phyloP scores from a whole-genome alignment of 1,284 basidiomycete genomes.

The Boletellus dicymbophilus region DNA sequence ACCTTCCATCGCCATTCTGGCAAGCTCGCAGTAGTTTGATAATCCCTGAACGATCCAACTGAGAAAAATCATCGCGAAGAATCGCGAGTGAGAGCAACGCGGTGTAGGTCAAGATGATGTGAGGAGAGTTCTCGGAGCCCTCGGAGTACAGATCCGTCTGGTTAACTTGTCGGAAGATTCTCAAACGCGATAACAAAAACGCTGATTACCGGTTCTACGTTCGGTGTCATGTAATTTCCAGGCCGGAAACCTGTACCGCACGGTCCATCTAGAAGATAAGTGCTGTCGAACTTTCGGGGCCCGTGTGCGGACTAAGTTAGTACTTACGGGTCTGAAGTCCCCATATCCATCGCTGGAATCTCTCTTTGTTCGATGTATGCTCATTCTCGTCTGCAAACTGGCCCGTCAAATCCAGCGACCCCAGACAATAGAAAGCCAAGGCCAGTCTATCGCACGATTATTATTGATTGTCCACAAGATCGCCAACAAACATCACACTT shows the following conservation, averaged over 20 bases:
- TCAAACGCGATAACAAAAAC: conserved; percentile 2
- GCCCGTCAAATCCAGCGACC: conserved; percentile 74
- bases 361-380: conserved; percentile 50
- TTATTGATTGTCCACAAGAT: conserved; percentile 12
- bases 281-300: neutral
- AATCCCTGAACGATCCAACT: conserved; percentile 67
- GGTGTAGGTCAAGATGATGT: conserved; percentile 94
- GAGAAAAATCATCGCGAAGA: conserved; percentile 76
- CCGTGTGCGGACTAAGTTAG: neutral
- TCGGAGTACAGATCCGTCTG: conserved; percentile 41
- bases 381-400: conserved; percentile 48
- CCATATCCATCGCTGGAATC: conserved; percentile 89
- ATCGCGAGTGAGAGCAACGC: conserved; percentile 81
- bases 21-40: conserved; percentile 65
- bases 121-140: conserved; percentile 59
- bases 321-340: conserved; percentile 68
- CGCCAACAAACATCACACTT: conserved; percentile 42
- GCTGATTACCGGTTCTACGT: conserved; percentile 12
- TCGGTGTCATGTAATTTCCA: conserved; percentile 62
- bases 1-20: conserved; percentile 85
- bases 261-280: conserved; percentile 37
- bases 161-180: conserved; percentile 8
- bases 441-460: conserved; percentile 57
- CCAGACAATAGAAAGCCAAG: conserved; percentile 83
- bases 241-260: conserved; percentile 78